These are phyloP conservation scores for Diospyros kaki DNA, from an alignment of 148 eudicot genomes.

Conservation along the genomic window DNA sequence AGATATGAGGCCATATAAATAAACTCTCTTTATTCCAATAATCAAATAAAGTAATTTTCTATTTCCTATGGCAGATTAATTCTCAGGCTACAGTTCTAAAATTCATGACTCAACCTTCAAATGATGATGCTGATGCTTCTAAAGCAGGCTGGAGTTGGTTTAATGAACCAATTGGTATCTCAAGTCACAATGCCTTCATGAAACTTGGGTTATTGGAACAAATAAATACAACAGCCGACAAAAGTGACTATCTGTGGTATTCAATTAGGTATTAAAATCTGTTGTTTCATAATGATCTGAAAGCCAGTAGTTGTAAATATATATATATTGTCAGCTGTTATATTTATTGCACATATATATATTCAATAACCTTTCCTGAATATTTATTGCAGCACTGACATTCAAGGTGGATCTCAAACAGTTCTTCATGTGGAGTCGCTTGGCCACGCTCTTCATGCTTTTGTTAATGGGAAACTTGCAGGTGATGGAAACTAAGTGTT, in stretches of 20 bases:
- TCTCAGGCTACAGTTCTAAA: constrained; percentile 53
- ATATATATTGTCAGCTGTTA: no score
- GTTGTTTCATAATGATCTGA: constrained; percentile 2
- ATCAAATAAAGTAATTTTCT: constrained; percentile 1
- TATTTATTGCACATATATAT: not conserved
- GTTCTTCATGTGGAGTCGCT: constrained; percentile 71
- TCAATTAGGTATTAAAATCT: constrained; percentile 55
- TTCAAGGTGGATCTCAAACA: constrained; percentile 62
- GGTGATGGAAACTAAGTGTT: constrained; percentile 34
- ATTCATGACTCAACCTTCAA: constrained; percentile 35
- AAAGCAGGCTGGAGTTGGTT: constrained; percentile 72
- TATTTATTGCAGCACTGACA: constrained; percentile 40
- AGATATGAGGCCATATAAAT: not conserved
- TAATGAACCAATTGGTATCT: constrained; percentile 82
- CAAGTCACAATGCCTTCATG: constrained; percentile 50
- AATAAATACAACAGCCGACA: constrained; percentile 87
- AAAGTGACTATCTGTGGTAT: constrained; percentile 94
- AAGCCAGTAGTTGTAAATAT: not conserved
- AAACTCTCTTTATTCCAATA: not conserved
- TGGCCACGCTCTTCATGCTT: constrained; percentile 83
- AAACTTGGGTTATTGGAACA: constrained; percentile 72
- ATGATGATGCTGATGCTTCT: constrained; percentile 34
- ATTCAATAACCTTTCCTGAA: not conserved
- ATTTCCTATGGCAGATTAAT: constrained; percentile 55
- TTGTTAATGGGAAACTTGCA: constrained; percentile 67